phyloP scores from a whole-genome alignment of 176 grass and related monocot genomes.

The Bothriochloa decipiens region DNA sequence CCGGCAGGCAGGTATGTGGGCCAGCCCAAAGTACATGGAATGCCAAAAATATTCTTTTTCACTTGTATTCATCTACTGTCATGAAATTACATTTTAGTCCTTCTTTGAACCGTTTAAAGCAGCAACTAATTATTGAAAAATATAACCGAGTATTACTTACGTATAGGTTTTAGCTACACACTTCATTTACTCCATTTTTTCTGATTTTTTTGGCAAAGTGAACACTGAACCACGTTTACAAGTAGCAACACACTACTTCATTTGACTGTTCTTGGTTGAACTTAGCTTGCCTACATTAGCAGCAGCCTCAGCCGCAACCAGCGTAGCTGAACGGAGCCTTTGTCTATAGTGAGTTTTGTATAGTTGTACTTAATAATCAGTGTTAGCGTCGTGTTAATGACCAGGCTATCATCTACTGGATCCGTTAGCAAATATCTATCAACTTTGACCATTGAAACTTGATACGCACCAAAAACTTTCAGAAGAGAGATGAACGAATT shows the following conservation, averaged over 20 bases:
- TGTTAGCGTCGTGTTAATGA: neutral
- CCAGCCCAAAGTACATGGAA: slow-evolving; percentile 5
- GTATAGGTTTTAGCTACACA: neutral
- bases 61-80: no score
- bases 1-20: neutral
- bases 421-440: no score
- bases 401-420: no score
- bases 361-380: no score
- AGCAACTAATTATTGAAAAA: neutral
- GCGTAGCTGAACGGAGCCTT: no score
- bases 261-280: neutral
- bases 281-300: no score
- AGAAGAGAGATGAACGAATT: no score
- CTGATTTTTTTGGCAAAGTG: neutral
- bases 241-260: neutral
- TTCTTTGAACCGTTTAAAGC: neutral
- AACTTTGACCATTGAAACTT: neutral
- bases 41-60: neutral
- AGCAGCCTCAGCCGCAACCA: no score
- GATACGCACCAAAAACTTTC: neutral
- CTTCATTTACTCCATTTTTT: neutral
- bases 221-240: neutral
- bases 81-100: neutral
- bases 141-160: neutral
- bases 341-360: neutral